Evolutionary conservation across 495 filamentous ascomycete genomes (phyloP), one percentile per base, ranked within the genome.

Genomic region (Xeromyces bisporus): DNA sequence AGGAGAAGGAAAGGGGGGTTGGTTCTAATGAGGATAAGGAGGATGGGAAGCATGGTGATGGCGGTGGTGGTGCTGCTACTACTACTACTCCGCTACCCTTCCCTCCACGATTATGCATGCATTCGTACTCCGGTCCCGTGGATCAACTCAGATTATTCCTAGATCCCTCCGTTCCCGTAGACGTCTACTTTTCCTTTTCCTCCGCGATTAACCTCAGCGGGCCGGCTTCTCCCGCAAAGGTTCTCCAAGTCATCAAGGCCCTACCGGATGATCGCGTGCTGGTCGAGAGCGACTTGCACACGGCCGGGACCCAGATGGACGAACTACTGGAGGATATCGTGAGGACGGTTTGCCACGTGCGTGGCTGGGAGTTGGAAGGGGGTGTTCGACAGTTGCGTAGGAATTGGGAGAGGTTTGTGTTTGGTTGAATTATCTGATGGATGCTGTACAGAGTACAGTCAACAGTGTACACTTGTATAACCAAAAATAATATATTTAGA

Each of bases 171-270:
- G 70, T 89, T 13, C 86, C 91, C 0, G 73, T 73, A 2, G 64
- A 74, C 21, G 62, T 94, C 6, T 97, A 71, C 47, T 87, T 89
- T 43, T 93, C 85, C 0, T 94, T 96, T 43, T 93, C 84, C 0
- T 67, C 62, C 2, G 70, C 70, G 2, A 77, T 96, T 38, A 96
- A 96, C 46, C 72, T 93, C 39, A 64, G 64, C 1, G 69, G 67
- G 3, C 46, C 58, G 6, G 62, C 66, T 9, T 55, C 61, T 6
- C 36, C 50, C 18, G n/a, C n/a, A n/a, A 75, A 69, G 40, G 58
- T 69, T 3, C 41, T 60, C 30, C 68, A 75, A 9, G 74, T 82
- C n/a, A 70, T 96, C 28, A 70, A 69, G 37, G 64, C 63, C 2
- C 55, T 89, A 3, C 86, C 89, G 0, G 72, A 82, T 41, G 73